phyloP scores from a whole-genome alignment of 2,329 filamentous ascomycete genomes.

The Pseudogymnoascus sp. region DNA sequence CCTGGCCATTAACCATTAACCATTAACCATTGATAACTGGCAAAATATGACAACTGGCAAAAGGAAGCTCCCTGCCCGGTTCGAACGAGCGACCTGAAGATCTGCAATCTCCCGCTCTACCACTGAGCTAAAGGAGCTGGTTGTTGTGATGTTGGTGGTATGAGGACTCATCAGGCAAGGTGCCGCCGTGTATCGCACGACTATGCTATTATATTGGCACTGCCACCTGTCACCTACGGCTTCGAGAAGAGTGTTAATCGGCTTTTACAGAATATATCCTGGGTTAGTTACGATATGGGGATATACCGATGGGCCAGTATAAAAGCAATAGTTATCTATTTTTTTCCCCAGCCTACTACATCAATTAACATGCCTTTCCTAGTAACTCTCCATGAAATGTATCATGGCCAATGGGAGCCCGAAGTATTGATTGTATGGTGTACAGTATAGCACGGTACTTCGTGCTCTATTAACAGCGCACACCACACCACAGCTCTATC shows the following conservation, averaged over 20 bases:
- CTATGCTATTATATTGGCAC: background rate
- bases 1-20: background rate
- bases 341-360: background rate
- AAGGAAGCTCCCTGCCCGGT: conserved; percentile 9
- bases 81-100: conserved; percentile 11
- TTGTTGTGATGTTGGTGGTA: background rate
- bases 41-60: conserved; percentile 1
- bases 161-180: background rate
- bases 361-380: background rate
- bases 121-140: conserved; percentile 11
- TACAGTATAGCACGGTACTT: background rate
- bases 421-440: background rate
- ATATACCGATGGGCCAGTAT: background rate
- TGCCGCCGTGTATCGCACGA: background rate
- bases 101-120: conserved; percentile 12
- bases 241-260: background rate
- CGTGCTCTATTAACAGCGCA: background rate
- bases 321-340: background rate
- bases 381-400: background rate
- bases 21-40: too few species aligned
- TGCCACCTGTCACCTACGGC: background rate
- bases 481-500: background rate
- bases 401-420: background rate
- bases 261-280: too few species aligned
- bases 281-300: background rate